Evolutionary conservation across 805 yeast genomes (phyloP).

Genomic region (Candida orba): DNA sequence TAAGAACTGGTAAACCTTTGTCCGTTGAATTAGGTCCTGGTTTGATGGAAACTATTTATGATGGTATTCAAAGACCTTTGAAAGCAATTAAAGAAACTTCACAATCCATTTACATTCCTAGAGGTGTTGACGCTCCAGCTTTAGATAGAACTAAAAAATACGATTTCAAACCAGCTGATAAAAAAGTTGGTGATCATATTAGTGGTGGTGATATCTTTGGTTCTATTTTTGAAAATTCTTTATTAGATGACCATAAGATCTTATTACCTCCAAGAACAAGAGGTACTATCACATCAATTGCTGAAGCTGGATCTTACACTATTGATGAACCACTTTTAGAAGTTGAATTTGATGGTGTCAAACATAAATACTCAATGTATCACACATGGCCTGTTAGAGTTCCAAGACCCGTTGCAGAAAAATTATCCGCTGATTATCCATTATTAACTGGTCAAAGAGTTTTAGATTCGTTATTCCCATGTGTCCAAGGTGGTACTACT

Average conservation of each 20-base stretch:
- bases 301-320: constrained; percentile 83
- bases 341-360: constrained; percentile 90
- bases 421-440: constrained; percentile 89
- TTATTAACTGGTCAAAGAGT: constrained; percentile 98
- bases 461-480: constrained; percentile 93
- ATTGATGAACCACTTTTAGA: constrained; percentile 87
- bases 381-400: constrained; percentile 99
- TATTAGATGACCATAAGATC: constrained; percentile 87
- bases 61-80: constrained; percentile 98
- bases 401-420: constrained; percentile 97
- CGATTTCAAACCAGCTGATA: constrained; percentile 74
- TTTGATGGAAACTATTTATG: constrained; percentile 97
- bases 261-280: constrained; percentile 96
- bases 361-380: constrained; percentile 79
- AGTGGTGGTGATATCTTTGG: constrained; percentile 98
- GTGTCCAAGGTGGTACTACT: constrained; percentile 99
- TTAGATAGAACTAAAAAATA: constrained; percentile 73
- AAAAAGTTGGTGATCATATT: constrained; percentile 93
- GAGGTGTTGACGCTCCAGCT: constrained; percentile 98
- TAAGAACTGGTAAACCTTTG: constrained; percentile 97
- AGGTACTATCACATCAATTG: constrained; percentile 90
- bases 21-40: constrained; percentile 99
- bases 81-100: constrained; percentile 84
- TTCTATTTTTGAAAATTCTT: constrained; percentile 86
- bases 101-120: constrained; percentile 93